Conservation (phyloP, 192 early-diverging fungal genomes). For the Phlyctochytrium planicorne region DNA sequence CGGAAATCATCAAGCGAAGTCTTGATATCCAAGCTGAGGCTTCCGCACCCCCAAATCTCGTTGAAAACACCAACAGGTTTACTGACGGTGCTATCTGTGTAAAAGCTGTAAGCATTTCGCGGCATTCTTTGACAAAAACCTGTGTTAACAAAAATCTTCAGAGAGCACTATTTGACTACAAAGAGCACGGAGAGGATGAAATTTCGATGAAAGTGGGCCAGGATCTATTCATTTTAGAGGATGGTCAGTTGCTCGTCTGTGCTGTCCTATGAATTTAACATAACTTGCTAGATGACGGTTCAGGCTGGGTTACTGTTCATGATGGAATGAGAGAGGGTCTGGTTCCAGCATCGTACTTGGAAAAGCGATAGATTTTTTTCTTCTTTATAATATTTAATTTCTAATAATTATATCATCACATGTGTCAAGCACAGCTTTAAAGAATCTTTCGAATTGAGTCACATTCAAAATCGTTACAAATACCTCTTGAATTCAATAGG, state of each 20-base stretch:
- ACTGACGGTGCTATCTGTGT: conserved; percentile 10
- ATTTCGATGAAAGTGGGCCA: conserved; percentile 58
- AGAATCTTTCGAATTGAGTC: conserved; percentile 14
- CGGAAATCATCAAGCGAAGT: too few relatives aligned
- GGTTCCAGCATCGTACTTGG: conserved; percentile 34
- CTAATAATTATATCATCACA: conserved; percentile 16
- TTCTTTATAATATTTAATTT: background rate
- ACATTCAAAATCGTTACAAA: background rate
- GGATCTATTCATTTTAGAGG: conserved; percentile 50
- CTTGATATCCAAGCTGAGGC: too few relatives aligned
- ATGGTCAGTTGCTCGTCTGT: conserved; percentile 25
- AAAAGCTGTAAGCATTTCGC: conserved; percentile 17
- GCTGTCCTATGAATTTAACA: background rate
- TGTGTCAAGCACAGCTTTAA: conserved; percentile 10
- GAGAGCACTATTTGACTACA: conserved; percentile 64
- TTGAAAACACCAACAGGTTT: too few relatives aligned
- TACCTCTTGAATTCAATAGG: conserved; percentile 58
- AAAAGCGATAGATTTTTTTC: background rate
- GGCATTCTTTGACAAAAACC: background rate
- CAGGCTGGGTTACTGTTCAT: conserved; percentile 59
- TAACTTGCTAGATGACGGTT: conserved; percentile 42
- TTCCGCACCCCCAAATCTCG: too few relatives aligned
- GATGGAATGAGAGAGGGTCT: conserved; percentile 33
- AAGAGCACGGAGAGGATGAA: conserved; percentile 50
- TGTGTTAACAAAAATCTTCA: too few relatives aligned